Evolutionary conservation across 1,284 basidiomycete genomes (phyloP), one percentile per base, ranked within the genome.

Genomic region (Pseudozyma sp.): DNA sequence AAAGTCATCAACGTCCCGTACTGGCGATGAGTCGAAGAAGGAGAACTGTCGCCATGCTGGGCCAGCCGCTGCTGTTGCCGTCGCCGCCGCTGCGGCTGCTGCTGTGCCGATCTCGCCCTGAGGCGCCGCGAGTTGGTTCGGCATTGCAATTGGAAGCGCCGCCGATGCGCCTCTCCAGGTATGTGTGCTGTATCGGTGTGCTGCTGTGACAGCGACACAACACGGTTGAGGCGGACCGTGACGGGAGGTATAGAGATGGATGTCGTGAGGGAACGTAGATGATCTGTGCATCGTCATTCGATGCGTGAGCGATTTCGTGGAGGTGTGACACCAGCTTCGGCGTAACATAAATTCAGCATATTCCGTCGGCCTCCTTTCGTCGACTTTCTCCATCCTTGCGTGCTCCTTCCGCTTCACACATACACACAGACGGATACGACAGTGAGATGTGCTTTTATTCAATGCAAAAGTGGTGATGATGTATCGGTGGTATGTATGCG

Each of bases 21-120:
- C 62, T 1, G 54, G 59, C 6, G 63, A 70, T 19, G 70, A 53
- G 24, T 80, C 78, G 60, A 76, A 80, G 61, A 80, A 80, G 31
- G 68, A 62, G 67, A 80, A 77, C 24, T 79, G 75, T 8, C 78
- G 68, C 78, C 78, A 80, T 31, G 78, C 77, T 44, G 78, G 78
- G 45, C 67, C 75, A 17, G 77, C 77, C 0, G 68, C 70, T 7
- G 74, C 62, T 2, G 68, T 57, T 2, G 74, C 62, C 10, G 65
- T 53, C 2, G 72, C 64, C 10, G 61, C 70, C 5, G 69, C 61
- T 3, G 55, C 68, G 1, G 59, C 70, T 0, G 68, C 63, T 44
- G 60, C 70, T 33, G 65, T 55, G 54, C 73, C 68, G 40, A 65
- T 56, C 63, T 75, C 72, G 13, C 17, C 50, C 10, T 67, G 35